Percentiles rank a stretch among this genome's conserved stretches.
These are phyloP conservation scores for Nematocida major DNA, from an alignment of 371 early-diverging fungal genomes.

Conservation along the genomic window DNA sequence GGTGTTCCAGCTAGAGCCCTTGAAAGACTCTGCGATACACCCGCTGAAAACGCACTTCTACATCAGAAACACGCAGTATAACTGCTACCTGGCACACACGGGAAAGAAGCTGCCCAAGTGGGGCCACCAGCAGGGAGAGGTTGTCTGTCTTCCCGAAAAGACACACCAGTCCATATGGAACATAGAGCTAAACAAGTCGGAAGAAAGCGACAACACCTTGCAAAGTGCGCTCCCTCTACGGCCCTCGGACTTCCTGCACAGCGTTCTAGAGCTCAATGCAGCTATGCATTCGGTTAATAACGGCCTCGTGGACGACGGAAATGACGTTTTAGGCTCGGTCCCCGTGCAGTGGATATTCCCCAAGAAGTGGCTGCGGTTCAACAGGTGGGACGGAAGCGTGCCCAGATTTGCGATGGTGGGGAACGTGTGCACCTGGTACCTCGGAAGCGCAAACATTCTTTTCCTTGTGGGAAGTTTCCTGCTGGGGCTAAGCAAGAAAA, in stretches of 20 bases:
- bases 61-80: conserved; percentile 71
- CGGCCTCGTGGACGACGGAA: conserved; percentile 84
- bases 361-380: conserved; percentile 84
- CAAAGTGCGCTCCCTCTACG: conserved; percentile 65
- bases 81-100: conserved; percentile 77
- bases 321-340: conserved; percentile 75
- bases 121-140: conserved; percentile 93
- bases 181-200: conserved; percentile 73
- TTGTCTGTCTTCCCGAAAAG: conserved; percentile 73
- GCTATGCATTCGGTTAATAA: conserved; percentile 96
- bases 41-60: conserved; percentile 79
- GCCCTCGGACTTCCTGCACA: conserved; percentile 70
- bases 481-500: conserved; percentile 33
- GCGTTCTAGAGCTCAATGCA: conserved; percentile 82
- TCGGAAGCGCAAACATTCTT: conserved; percentile 69
- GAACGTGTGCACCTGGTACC: conserved; percentile 90
- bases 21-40: conserved; percentile 57
- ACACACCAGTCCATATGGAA: conserved; percentile 79
- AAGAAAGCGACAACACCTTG: conserved; percentile 12
- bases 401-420: conserved; percentile 87
- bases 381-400: conserved; percentile 79
- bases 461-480: conserved; percentile 29
- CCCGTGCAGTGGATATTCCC: conserved; percentile 89
- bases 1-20: conserved; percentile 46
- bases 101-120: conserved; percentile 81